Base-by-base conservation (phyloP, 768 basidiomycete genomes). In the Russula earlei region DNA sequence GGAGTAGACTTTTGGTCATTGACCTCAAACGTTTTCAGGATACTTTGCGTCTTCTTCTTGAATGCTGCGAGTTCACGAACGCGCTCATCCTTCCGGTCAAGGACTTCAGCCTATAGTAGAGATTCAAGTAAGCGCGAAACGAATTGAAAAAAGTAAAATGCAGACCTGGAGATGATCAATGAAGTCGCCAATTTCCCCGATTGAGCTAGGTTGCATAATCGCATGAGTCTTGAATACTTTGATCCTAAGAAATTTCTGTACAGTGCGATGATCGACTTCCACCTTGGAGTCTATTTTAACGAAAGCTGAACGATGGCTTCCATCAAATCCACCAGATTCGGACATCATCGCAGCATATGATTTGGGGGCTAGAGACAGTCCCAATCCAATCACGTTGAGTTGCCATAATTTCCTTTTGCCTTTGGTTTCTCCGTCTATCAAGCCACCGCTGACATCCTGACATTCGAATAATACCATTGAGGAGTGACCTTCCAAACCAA, bases 201-300 rank as follows among this genome's bases (percentile, higher is more conserved):
- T 84, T 0, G 95, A 94, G 60, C 89, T 90, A 10, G 94, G 85
- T 67, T 93, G 92, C 86, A 96, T 85, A 33, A 95, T 87, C 1
- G 94, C 92, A 64, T 97, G 91, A 2, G 91, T 81, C 68, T 86
- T 89, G 8, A 79, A 81, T 22, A 94, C 69, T 1, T 72, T 68
- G 29, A 92, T 57, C 34, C 81, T 72, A 25, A 89, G 45, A n/a
- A 51, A 54, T n/a, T 68, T 64, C n/a, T 49, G 58, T 12, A 57
- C 27, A 2, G 34, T 49, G 10, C 41, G 49, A 40, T 19, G 62
- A 27, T 44, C 38, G 43, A 49, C 66, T 27, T 64, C 64, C 4
- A 67, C 71, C 40, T 79, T 76, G 64, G 89, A 75, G 64, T 95
- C 88, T 43, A 96, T 74, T 33, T 82, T 78, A 55, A 96, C 87